A percentile compares a stretch with the other conserved stretches of the same genome.
phyloP scores from a whole-genome alignment of 1,284 basidiomycete species.

The Ceratobasidium sp. region DNA sequence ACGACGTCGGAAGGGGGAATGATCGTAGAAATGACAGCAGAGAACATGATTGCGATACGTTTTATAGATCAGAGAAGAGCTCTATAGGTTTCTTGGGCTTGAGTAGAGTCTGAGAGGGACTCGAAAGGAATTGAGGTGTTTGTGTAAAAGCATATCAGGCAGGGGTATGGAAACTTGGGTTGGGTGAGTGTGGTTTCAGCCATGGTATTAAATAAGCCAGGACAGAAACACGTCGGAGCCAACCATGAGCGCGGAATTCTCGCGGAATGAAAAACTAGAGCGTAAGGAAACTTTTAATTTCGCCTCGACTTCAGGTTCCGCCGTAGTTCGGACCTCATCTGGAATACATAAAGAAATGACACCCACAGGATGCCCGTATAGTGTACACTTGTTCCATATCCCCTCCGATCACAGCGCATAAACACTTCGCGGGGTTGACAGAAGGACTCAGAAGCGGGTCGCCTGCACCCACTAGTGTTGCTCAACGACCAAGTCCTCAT shows the following conservation, averaged over 20 bases:
- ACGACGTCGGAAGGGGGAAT: too few relatives aligned
- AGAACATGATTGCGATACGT: too few relatives aligned
- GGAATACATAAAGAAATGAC: too few relatives aligned
- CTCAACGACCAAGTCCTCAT: too few relatives aligned
- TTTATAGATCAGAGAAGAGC: constrained; percentile 65
- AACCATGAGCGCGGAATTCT: background rate
- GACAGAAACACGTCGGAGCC: background rate
- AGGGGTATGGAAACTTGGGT: constrained; percentile 53
- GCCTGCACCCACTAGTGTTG: too few relatives aligned
- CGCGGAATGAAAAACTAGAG: background rate
- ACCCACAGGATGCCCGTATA: constrained; percentile 80
- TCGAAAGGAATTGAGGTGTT: constrained; percentile 52
- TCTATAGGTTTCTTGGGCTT: constrained; percentile 57
- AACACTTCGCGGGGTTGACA: background rate
- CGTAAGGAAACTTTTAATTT: background rate
- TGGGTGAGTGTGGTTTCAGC: constrained; percentile 68
- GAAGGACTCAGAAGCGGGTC: constrained; percentile 75
- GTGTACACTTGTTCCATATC: constrained; percentile 85
- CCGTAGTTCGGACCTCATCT: too few relatives aligned
- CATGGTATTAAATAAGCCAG: constrained; percentile 81
- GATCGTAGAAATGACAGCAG: too few relatives aligned
- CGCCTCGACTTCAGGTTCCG: too few relatives aligned
- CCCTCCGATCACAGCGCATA: constrained; percentile 50
- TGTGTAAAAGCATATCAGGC: constrained; percentile 55
- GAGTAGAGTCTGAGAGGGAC: constrained; percentile 27